These are phyloP conservation scores for Clarireedia monteithiana DNA, from an alignment of 2,329 filamentous ascomycete genomes.

Conservation along the genomic window DNA sequence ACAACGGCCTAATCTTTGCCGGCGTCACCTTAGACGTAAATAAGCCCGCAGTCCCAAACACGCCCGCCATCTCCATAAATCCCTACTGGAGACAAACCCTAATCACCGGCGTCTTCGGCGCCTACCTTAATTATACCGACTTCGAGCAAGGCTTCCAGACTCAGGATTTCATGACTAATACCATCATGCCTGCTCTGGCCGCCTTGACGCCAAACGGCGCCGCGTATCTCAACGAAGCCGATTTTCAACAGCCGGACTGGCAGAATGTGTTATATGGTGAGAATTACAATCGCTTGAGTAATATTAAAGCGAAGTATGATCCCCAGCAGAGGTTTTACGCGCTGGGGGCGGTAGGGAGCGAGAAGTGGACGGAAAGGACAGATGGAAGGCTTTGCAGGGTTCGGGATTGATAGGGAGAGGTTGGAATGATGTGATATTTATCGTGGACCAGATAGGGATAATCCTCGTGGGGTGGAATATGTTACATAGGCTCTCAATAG, in stretches of 20 bases:
- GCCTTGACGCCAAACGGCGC: not conserved
- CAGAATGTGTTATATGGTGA: not conserved
- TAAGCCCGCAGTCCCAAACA: not conserved
- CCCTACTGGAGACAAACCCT: constrained; percentile 5
- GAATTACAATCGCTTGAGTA: not conserved
- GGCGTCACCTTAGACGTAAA: constrained; percentile 5
- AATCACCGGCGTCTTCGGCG: not conserved
- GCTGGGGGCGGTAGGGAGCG: not conserved
- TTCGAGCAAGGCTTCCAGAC: not conserved
- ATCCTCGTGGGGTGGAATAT: too few species aligned
- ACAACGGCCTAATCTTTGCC: not conserved
- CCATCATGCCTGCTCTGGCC: not conserved
- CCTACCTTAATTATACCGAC: not conserved
- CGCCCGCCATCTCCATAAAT: not conserved
- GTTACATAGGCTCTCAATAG: too few species aligned
- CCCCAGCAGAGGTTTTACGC: not conserved
- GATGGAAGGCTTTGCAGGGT: not conserved
- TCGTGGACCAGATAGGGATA: too few species aligned
- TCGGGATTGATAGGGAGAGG: too few species aligned
- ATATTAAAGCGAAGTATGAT: not conserved
- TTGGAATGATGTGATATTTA: too few species aligned
- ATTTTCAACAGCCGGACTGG: not conserved
- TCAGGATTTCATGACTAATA: not conserved
- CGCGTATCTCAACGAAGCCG: not conserved
- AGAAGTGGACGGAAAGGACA: not conserved